Base-by-base conservation (phyloP, 2,329 filamentous ascomycete species). In the Elsinoe necatrix region DNA sequence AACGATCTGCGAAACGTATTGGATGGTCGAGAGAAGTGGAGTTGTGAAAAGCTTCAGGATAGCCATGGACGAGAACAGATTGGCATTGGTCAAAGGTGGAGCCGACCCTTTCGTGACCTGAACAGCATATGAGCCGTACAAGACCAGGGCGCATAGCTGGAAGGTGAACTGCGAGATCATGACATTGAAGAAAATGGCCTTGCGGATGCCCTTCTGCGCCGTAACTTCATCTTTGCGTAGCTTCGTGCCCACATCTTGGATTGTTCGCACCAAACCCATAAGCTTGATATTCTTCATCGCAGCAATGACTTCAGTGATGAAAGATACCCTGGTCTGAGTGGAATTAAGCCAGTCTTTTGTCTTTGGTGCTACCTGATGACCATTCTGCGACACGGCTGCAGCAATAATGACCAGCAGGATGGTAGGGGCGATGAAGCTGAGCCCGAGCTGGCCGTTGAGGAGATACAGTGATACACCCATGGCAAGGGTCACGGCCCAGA, bases 241-340 rank as follows among this genome's bases (percentile, higher is more conserved):
- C 1, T 55, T 56, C 2, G 61, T 62, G 9, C 65, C 56, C 57
- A 61, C 62, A 6, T 58, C 48, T 8, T 60, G 61, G 6, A 66
- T 60, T 0, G 56, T 60, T 11, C 60, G 59, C 4, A 60, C 58
- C n/a, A 66, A 52, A 4, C 63, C 64, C 23, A 66, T 60, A 56
- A 67, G 62, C 37, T 65, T 61, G 34, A 66, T 60, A 9, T 64
- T 65, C 57, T 67, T 66, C 55, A 65, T 62, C 7, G 57, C 58
- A 8, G 58, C 61, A 3, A 61, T 61, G 8, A 60, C 59, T 29
- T 61, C 58, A 7, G 64, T 57, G 45, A 66, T 62, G 4, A 61
- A 59, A 1, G 61, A 63, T 2, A 67, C 61, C n/a, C 65, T 58
- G 7, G 52, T 56, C 37, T 66, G 59, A 1, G 64, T 67, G 14